Conservation (phyloP, 2,329 filamentous ascomycete genomes). For the Lizonia empirigonia region DNA sequence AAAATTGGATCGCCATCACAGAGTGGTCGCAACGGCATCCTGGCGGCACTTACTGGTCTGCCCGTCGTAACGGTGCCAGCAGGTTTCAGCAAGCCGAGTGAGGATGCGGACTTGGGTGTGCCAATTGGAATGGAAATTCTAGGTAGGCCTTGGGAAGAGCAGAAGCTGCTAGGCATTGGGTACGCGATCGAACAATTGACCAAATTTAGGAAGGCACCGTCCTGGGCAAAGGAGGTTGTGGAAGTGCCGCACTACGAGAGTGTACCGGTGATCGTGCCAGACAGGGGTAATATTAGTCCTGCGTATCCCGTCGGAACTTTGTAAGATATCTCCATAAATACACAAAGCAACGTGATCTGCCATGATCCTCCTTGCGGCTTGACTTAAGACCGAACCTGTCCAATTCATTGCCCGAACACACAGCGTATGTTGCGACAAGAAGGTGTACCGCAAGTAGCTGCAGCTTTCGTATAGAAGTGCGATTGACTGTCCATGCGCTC, state of each 20-base stretch:
- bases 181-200: slow-evolving; percentile 56
- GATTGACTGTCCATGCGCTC: slow-evolving; percentile 1
- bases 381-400: too few relatives aligned
- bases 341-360: too few relatives aligned
- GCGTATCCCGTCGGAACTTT: slow-evolving; percentile 58
- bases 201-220: slow-evolving; percentile 55
- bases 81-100: slow-evolving; percentile 58
- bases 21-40: slow-evolving; percentile 63
- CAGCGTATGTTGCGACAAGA: too few relatives aligned
- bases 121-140: slow-evolving; percentile 70
- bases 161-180: slow-evolving; percentile 60
- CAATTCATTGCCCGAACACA: too few relatives aligned
- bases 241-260: slow-evolving; percentile 48
- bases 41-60: slow-evolving; percentile 60
- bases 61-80: slow-evolving; percentile 61
- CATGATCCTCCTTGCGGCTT: too few relatives aligned
- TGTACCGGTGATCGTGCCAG: slow-evolving; percentile 55
- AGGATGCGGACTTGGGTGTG: slow-evolving; percentile 61
- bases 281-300: slow-evolving; percentile 50
- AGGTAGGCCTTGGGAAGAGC: slow-evolving; percentile 62
- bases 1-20: slow-evolving; percentile 62
- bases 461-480: too few relatives aligned
- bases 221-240: slow-evolving; percentile 51
- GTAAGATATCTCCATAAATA: too few relatives aligned
- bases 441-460: too few relatives aligned